phyloP scores from a whole-genome alignment of 345 rosid genomes.

The Gossypium longicalyx region DNA sequence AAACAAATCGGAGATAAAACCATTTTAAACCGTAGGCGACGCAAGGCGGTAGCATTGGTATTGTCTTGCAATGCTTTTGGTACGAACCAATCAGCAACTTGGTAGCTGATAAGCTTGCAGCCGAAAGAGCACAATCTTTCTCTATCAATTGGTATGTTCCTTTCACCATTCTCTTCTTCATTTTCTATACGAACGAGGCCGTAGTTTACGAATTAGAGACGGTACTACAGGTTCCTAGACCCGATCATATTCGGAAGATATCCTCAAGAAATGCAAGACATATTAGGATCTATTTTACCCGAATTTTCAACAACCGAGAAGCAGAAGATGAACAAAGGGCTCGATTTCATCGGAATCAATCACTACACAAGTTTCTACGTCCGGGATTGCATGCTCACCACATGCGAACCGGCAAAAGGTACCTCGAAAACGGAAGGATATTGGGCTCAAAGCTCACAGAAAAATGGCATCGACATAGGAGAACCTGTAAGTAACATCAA shows the following conservation, averaged over 20 bases:
- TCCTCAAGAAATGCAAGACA: slow-evolving; percentile 47
- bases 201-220: too few relatives aligned
- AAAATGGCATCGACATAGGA: slow-evolving; percentile 47
- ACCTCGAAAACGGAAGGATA: slow-evolving; percentile 44
- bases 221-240: slow-evolving; percentile 51
- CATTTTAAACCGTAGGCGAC: slow-evolving; percentile 26
- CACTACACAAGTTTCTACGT: slow-evolving; percentile 51
- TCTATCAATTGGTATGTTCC: slow-evolving; percentile 45
- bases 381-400: slow-evolving; percentile 45
- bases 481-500: slow-evolving; percentile 36
- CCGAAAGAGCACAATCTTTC: slow-evolving; percentile 62
- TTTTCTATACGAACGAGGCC: background rate
- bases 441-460: slow-evolving; percentile 31
- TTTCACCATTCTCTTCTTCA: background rate
- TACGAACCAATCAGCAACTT: slow-evolving; percentile 54
- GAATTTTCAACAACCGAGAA: slow-evolving; percentile 39
- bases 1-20: too few relatives aligned
- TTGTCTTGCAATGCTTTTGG: slow-evolving; percentile 51
- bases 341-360: slow-evolving; percentile 68
- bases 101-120: slow-evolving; percentile 43
- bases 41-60: slow-evolving; percentile 57
- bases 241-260: slow-evolving; percentile 54
- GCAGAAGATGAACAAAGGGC: slow-evolving; percentile 27
- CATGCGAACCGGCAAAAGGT: slow-evolving; percentile 46
- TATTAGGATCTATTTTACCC: slow-evolving; percentile 46